Evolutionary conservation across 2,329 filamentous ascomycete species (phyloP), one percentile per base, ranked within the genome.

Genomic region (Calonectria pseudoreteaudii): DNA sequence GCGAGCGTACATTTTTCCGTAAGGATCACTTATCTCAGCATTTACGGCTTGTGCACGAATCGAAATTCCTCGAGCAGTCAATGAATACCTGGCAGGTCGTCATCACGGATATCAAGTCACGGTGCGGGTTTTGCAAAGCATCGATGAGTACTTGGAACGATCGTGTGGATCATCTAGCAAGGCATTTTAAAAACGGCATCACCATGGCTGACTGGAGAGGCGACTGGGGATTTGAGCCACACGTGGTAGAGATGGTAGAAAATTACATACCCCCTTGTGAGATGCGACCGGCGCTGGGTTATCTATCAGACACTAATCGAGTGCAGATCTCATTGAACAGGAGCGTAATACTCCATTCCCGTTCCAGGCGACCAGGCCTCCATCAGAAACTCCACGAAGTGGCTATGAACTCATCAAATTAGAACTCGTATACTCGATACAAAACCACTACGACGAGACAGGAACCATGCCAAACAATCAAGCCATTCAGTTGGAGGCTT

Each of bases 21-120:
- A 83, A 83, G 9, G 82, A 84, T 9, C 82, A 84, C 23, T 78
- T 84, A 0, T 74, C 79, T 1, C 82, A 84, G 26, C 82, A 84
- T 18, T 72, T 84, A 1, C 74, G 80, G 20, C 75, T 79, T 5
- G 76, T 81, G 1, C 82, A 84, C 31, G 79, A 14, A 86, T 88
- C 82, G 81, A 6, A 47, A 79, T 64, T 78, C 83, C 74, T 83
- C 87, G 56, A 62, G 13, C 34, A 28, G 23, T 38, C 86, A 83
- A 90, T 72, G 79, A 82, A 80, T 10, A 60, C 72, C 14, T 83
- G 82, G 82, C 82, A 81, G 53, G 71, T 78, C 7, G 73, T 79
- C 20, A 74, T 76, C 0, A 75, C 77, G 2, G 65, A 76, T 0
- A 70, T 83, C 2, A 58, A 68, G 2, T 83, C 81, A 1, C 78